Evolutionary conservation across 805 yeast genomes (phyloP), one percentile per base, ranked within the genome.

Genomic region (Lipomyces yamadae): DNA sequence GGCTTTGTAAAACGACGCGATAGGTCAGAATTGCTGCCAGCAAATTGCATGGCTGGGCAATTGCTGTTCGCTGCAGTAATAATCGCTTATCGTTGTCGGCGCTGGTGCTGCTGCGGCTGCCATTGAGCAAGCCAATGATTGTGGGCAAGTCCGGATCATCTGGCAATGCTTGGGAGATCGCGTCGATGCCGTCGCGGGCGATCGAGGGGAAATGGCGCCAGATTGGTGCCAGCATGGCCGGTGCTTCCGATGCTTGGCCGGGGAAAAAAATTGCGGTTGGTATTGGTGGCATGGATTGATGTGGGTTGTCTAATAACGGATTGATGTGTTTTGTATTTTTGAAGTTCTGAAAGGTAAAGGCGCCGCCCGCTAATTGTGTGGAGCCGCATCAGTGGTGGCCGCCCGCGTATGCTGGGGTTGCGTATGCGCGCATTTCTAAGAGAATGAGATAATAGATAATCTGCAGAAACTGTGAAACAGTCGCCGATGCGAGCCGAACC

Each of bases 31-130:
- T 45, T 13, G 69, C 57, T 37, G 59, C 35, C 58, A 64, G 45
- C 32, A 67, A 61, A 37, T 64, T 63, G 50, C 65, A 68, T 11
- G 65, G 61, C 63, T 67, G 70, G 24, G 70, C 70, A 54, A 64
- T 53, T 2, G 65, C 53, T 7, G 70, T 67, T 37, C 61, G 30
- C 58, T 61, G 70, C 32, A 67, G 39, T 29, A 24, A 32, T 11
- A 24, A 32, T 11, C 61, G 45, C 56, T 50, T 52, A 29, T 60
- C 63, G 35, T 39, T 48, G 4, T n/a, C 59, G 15, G 2, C n/a
- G 18, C 8, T 37, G n/a, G n/a, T n/a, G n/a, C n/a, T n/a, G n/a
- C n/a, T n/a, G n/a, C n/a, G n/a, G 13, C n/a, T 13, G 15, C 45
- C n/a, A 13, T 10, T n/a, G 7, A 50, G 53, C 42, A 32, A n/a